These are phyloP conservation scores for Pythium utonaiense DNA, from an alignment of 352 stramenopile genomes.

Conservation along the genomic window DNA sequence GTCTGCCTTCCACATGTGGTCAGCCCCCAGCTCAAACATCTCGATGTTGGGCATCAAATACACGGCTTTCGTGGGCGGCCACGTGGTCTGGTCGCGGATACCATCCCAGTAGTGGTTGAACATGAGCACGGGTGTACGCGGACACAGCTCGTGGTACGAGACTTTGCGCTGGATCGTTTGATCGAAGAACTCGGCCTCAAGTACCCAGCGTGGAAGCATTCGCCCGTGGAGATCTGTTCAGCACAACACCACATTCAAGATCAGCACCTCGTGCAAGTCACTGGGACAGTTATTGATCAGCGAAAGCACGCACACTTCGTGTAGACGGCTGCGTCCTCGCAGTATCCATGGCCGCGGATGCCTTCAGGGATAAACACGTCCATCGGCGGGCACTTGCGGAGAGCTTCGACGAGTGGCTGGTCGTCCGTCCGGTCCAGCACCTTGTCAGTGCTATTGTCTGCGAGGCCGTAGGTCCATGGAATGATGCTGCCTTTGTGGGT, in stretches of 20 bases:
- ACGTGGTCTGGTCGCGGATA: conserved; percentile 9
- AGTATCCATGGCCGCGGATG: conserved; percentile 56
- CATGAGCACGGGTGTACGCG: conserved; percentile 26
- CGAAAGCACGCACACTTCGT: conserved; percentile 41
- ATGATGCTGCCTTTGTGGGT: conserved; percentile 44
- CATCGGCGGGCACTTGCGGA: conserved; percentile 58
- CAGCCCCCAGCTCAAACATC: conserved; percentile 46
- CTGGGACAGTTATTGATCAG: too few relatives aligned
- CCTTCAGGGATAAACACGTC: conserved; percentile 54
- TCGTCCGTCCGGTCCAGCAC: conserved; percentile 14
- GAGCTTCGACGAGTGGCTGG: conserved; percentile 33
- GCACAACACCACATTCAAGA: background rate
- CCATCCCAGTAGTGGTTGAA: conserved; percentile 40
- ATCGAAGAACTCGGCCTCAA: conserved; percentile 26
- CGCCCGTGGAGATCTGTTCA: conserved; percentile 20
- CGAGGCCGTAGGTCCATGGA: conserved; percentile 34
- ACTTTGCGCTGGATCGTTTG: conserved; percentile 10
- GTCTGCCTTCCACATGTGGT: conserved; percentile 48
- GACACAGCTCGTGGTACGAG: conserved; percentile 38
- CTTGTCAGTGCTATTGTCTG: conserved; percentile 11
- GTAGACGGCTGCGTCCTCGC: conserved; percentile 62
- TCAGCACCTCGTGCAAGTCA: too few relatives aligned
- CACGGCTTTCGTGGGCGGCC: conserved; percentile 27
- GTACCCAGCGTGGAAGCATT: conserved; percentile 33
- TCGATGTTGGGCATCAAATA: conserved; percentile 36